Percentiles rank a stretch among this genome's conserved stretches.
Conservation (phyloP, 176 grass and related monocot species). For the Zoysia japonica region DNA sequence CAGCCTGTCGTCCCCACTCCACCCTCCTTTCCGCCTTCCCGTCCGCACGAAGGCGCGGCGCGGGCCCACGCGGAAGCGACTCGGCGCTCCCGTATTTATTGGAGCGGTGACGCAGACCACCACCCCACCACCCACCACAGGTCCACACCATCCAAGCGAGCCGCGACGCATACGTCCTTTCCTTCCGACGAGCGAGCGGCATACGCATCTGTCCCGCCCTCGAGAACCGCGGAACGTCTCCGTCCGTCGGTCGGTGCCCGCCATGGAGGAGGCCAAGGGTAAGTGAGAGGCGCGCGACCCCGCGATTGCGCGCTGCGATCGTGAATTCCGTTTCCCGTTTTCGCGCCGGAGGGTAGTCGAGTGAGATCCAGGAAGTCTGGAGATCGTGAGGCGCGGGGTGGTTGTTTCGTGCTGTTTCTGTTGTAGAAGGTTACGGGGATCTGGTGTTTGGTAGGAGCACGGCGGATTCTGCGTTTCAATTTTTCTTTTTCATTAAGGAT, state of each 20-base stretch:
- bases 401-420: no score
- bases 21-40: neutral
- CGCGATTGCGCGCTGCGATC: neutral
- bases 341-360: neutral
- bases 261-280: constrained; percentile 85
- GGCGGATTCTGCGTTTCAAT: neutral
- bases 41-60: neutral
- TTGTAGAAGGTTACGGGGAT: neutral
- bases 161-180: neutral
- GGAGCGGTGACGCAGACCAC: neutral
- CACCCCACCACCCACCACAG: neutral
- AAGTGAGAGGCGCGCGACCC: neutral
- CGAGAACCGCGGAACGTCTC: neutral
- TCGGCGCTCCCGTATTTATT: neutral
- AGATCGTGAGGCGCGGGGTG: neutral
- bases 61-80: neutral
- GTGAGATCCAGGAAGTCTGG: constrained; percentile 29
- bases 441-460: neutral
- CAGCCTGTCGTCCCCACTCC: neutral
- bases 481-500: no score
- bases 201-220: constrained; percentile 20
- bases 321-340: neutral
- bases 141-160: neutral
- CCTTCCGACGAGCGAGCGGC: neutral
- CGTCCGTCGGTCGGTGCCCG: neutral